Percentiles rank a stretch among this genome's conserved stretches.
Conservation (phyloP, 805 yeast genomes). For the Lipomyces mesembrius region DNA sequence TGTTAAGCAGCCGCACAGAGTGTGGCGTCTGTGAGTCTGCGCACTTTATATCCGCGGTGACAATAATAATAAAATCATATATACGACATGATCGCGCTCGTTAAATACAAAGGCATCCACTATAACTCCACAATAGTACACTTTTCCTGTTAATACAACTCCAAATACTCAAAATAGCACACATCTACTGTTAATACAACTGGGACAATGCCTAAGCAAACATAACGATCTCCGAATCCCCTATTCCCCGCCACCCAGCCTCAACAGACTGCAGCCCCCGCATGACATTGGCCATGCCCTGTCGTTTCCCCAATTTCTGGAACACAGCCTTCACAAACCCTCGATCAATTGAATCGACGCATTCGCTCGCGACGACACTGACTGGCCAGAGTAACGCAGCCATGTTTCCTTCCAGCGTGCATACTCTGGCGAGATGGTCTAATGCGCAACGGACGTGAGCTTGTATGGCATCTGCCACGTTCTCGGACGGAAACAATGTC, state of each 20-base stretch:
- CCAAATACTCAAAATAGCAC: not conserved
- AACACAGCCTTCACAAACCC: constrained; percentile 37
- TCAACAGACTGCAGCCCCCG: constrained; percentile 31
- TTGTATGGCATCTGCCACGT: constrained; percentile 28
- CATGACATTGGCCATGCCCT: constrained; percentile 37
- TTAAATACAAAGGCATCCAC: too few species aligned
- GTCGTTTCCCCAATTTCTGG: constrained; percentile 29
- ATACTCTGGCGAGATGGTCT: constrained; percentile 33
- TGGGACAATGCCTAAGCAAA: constrained; percentile 15
- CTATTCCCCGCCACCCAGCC: constrained; percentile 29
- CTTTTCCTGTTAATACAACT: not conserved
- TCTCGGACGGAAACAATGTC: constrained; percentile 30
- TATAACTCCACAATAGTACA: not conserved
- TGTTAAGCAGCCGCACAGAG: not conserved
- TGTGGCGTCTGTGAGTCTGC: not conserved
- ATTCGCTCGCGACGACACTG: constrained; percentile 34
- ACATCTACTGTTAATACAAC: not conserved
- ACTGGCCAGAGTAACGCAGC: constrained; percentile 38
- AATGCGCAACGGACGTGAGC: constrained; percentile 29
- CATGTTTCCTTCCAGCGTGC: constrained; percentile 37
- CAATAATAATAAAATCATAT: too few species aligned
- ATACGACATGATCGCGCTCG: too few species aligned
- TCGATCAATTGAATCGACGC: constrained; percentile 35
- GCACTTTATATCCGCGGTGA: too few species aligned
- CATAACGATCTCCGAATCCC: constrained; percentile 25